Evolutionary conservation across 116 monocot genomes (phyloP), one percentile per base, ranked within the genome.

Genomic region (Dioscorea cayenensis): DNA sequence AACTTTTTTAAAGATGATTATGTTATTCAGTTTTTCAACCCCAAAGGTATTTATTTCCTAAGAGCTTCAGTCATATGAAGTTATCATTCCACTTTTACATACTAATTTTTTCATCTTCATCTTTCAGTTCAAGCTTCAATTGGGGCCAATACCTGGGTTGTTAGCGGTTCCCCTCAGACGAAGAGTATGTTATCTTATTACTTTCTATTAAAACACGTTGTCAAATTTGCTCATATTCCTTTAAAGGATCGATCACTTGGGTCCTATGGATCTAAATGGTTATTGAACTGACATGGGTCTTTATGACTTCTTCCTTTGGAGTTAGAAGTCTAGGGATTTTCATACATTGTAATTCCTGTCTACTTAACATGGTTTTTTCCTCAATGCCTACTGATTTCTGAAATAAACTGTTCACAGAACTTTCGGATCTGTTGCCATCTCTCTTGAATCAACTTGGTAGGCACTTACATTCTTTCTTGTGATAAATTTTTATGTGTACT

Each of bases 1-100:
- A 92, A 96, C 75, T 92, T 96, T 71, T 96, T 96, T 72, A 90
- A 92, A 73, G 96, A 96, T 77, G 96, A 96, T 79, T 19, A 77
- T 5, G 90, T 96, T 6, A 96, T 96, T 23, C 96, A 96, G 60
- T 96, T 96, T 80, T 51, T 68, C 71, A 92, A 90, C 64, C 90
- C 96, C 1, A 96, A 96, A 86, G 92, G 95, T 92, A 72, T 21
- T 21, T 11, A 25, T 14, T 18, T 64, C 23, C 7, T 14, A 49
- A n/a, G 4, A 5, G 14, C 3, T 13, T 18, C 28, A 1, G 58
- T 29, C 28, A 32, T 18, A 2, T 65, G 38, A 1, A 3, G 38
- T 17, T 2, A 68, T 36, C 12, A 22, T 55, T 25, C 48, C 17
- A 59, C 3, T 12, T 59, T 0, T 65, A 51, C 64, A 61, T 7